A percentile compares a stretch with the other conserved stretches of the same genome.
Evolutionary conservation across 495 filamentous ascomycete genomes (phyloP).

Genomic region (Bacidia rubella): DNA sequence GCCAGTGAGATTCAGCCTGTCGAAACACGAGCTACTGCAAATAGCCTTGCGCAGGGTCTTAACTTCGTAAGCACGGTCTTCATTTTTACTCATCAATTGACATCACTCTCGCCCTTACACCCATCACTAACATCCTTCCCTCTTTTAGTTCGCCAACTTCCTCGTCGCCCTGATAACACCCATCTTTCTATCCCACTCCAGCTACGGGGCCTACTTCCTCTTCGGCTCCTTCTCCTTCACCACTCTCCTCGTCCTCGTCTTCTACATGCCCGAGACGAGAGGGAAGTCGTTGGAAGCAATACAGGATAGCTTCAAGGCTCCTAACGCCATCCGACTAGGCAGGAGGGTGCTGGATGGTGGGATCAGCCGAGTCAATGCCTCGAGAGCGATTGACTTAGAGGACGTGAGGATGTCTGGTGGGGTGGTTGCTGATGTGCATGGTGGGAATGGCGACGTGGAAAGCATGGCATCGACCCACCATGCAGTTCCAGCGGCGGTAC

Average conservation of each 20-base stretch:
- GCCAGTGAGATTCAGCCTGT: conserved; percentile 21
- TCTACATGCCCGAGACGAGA: conserved; percentile 49
- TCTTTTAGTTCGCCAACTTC: conserved; percentile 36
- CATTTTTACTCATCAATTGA: not conserved
- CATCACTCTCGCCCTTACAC: not conserved
- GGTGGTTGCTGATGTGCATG: no score
- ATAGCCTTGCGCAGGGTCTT: conserved; percentile 9
- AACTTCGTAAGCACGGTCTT: conserved; percentile 13
- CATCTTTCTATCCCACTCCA: conserved; percentile 42
- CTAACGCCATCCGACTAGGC: not conserved
- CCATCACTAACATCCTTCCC: conserved; percentile 4
- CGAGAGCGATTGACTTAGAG: not conserved
- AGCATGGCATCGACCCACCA: no score
- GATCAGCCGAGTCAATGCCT: not conserved
- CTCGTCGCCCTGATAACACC: conserved; percentile 51
- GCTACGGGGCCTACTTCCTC: conserved; percentile 47
- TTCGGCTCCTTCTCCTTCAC: conserved; percentile 36
- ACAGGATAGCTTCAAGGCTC: conserved; percentile 1
- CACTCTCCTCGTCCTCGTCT: conserved; percentile 34
- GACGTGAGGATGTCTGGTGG: no score
- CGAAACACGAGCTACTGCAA: conserved; percentile 4
- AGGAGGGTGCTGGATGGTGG: not conserved
- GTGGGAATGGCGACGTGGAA: not conserved
- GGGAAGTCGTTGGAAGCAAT: conserved; percentile 35
- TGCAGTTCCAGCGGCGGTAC: no score